phyloP scores from a whole-genome alignment of 78 protist genomes.

The Tieghemostelium lacteum region DNA sequence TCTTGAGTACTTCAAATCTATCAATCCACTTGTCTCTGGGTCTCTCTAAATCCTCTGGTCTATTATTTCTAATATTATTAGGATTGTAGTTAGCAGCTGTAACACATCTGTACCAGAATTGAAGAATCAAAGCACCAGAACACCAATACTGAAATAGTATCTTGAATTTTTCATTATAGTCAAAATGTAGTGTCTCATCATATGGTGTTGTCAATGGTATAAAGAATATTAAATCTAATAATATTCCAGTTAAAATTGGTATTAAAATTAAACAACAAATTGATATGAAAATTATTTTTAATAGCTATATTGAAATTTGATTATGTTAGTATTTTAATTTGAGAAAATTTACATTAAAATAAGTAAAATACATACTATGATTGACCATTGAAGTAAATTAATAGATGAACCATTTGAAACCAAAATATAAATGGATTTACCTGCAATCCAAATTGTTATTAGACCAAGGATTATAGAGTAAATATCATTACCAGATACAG shows the following conservation, averaged over 20 bases:
- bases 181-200: constrained; percentile 53
- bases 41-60: constrained; percentile 25
- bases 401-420: neutral
- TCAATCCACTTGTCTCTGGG: constrained; percentile 66
- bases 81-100: constrained; percentile 5
- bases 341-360: neutral
- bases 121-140: constrained; percentile 24
- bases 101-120: constrained; percentile 64
- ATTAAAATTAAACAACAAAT: neutral
- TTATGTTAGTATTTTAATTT: neutral
- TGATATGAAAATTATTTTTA: constrained; percentile 11
- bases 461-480: constrained; percentile 27
- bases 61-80: constrained; percentile 30
- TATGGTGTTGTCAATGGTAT: constrained; percentile 39
- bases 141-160: constrained; percentile 48
- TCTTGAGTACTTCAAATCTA: constrained; percentile 28
- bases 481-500: constrained; percentile 25
- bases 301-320: neutral
- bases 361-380: constrained; percentile 8
- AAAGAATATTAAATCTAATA: constrained; percentile 43
- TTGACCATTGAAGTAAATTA: constrained; percentile 18
- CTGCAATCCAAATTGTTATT: neutral
- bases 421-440: constrained; percentile 2
- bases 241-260: constrained; percentile 36
- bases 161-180: neutral